These are phyloP conservation scores for Sporisorium graminicola DNA, from an alignment of 1,284 basidiomycete genomes.

Conservation along the genomic window DNA sequence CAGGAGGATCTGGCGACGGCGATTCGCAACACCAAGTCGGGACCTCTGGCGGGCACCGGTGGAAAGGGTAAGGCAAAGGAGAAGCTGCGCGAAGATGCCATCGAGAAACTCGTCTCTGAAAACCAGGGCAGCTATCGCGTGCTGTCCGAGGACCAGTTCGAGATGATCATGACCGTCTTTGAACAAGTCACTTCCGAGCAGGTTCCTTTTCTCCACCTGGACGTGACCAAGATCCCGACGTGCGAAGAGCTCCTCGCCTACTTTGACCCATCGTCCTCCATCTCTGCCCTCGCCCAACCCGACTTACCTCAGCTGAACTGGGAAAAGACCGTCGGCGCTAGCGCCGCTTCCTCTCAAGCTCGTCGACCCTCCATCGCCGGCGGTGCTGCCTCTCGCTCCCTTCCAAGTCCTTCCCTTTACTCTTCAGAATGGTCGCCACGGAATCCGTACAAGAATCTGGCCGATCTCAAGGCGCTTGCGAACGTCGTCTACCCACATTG, in stretches of 20 bases:
- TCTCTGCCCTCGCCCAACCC: constrained; percentile 56
- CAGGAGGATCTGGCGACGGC: constrained; percentile 85
- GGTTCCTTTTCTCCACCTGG: constrained; percentile 86
- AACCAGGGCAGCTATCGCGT: constrained; percentile 73
- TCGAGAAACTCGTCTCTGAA: constrained; percentile 69
- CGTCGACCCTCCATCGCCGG: constrained; percentile 26
- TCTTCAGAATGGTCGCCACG: constrained; percentile 51
- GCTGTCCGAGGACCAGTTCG: constrained; percentile 86
- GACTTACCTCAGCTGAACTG: constrained; percentile 57
- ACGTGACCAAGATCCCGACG: constrained; percentile 60
- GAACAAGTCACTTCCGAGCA: constrained; percentile 92
- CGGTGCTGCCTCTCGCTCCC: not conserved
- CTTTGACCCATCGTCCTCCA: constrained; percentile 58
- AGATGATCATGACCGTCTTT: constrained; percentile 93
- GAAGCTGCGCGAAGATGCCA: constrained; percentile 73
- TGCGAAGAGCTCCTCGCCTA: constrained; percentile 57
- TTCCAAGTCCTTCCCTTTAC: constrained; percentile 2
- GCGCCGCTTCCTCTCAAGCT: constrained; percentile 22
- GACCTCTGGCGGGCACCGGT: constrained; percentile 26
- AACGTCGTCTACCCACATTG: constrained; percentile 64
- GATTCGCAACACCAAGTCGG: constrained; percentile 78
- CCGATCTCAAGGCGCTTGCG: constrained; percentile 60
- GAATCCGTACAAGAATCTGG: constrained; percentile 65
- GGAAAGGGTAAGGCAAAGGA: constrained; percentile 69
- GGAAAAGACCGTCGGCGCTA: constrained; percentile 42